Evolutionary conservation across 164 flowering plant genomes (phyloP), one percentile per base, ranked within the genome.

Genomic region (Tetrastigma voinierianum): DNA sequence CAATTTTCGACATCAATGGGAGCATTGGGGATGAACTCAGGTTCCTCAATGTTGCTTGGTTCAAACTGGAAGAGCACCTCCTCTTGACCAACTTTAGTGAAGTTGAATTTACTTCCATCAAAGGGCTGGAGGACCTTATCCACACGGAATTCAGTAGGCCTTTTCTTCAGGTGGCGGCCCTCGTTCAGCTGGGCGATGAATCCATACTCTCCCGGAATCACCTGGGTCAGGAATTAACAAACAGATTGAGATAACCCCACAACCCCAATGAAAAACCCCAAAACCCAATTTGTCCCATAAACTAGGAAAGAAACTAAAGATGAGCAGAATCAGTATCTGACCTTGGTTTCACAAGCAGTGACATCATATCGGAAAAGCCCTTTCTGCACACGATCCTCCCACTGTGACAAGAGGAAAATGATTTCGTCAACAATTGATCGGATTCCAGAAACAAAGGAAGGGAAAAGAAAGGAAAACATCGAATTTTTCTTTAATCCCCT

Each of bases 351-450:
- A 47, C 91, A 87, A 44, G 86, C 84, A 69, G 91, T 85, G 64
- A 87, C 91, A 74, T 87, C 91, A 62, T 87, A 85, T 53, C 87
- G 89, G 59, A 87, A 87, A 25, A 87, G 81, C 25, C 91, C 91
- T 61, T 81, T 76, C 70, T 85, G 81, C 82, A 80, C 58, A 14
- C 91, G 85, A 64, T 87, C 87, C 77, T 87, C 89, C 91, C 91
- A 87, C 91, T 87, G 40, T 3, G 40, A 32, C 40, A 32, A 3
- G 40, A 32, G 40, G 6, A 32, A 32, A 32, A 32, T 7, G 6
- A 32, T 32, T 32, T 32, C 40, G 40, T 32, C 7, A 4, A 32
- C 6, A 32, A 32, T 32, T 32, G 40, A 32, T 32, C 40, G 40
- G 6, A 32, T 32, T 32, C 40, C 40, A 32, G 0, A 32, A 32